Base-by-base conservation (phyloP, 2,329 filamentous ascomycete species). In the Fusarium setosum region DNA sequence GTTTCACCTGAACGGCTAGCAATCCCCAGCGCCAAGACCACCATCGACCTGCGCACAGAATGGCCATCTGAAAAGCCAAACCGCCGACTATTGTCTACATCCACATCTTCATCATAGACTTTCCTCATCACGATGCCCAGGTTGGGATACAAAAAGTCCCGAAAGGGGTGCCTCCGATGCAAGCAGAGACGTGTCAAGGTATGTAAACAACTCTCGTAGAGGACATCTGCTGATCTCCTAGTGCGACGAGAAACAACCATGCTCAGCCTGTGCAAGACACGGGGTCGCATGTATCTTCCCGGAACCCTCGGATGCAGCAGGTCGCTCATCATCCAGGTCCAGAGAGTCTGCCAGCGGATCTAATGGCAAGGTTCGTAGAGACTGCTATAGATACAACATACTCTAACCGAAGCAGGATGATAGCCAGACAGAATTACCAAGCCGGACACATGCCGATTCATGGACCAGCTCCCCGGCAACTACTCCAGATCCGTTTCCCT, bases 191-290 rank as follows among this genome's bases (percentile, higher is more conserved):
- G 76, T 32, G 76, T 79, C 62, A 79, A 79, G 72, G 76, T 76
- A 66, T 20, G 41, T 42, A 12, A n/a, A 13, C 4, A 20, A 38
- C 10, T 15, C 18, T 41, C 34, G 41, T 13, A 23, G 18, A 35
- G 38, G 18, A 49, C 11, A 5, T n/a, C 31, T 17, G n/a, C 18
- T 26, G 23, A 38, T 29, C 26, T 29, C 26, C 11, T 41, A 80
- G 78, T 80, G 78, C 60, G 76, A 80, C 50, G 78, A 80, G 63
- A 72, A 71, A 6, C 70, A 67, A n/a, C 78, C 78, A 5, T 80
- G 78, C 59, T 69, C 63, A 18, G 77, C 77, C 6, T 80, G 78
- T 51, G 61, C 73, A 18, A 73, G 76, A 45, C 78, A 80, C 58
- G 70, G 71, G 17, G 68, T 79, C 5, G 59, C 72, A 13, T 80